phyloP scores from a whole-genome alignment of 495 filamentous ascomycete species.

The Ramalina intermedia region DNA sequence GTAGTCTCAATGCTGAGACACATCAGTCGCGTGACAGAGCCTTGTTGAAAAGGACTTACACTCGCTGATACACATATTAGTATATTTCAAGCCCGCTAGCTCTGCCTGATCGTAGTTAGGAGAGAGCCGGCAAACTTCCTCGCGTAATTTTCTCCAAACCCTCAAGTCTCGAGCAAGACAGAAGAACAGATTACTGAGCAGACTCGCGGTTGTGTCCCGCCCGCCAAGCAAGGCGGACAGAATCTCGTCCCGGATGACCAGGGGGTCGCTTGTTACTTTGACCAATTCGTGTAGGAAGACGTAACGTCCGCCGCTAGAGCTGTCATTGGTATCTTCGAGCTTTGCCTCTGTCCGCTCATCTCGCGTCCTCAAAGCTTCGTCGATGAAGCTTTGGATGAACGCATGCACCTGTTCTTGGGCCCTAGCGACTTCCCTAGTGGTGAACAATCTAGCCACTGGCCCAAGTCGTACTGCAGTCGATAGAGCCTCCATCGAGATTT shows the following conservation, averaged over 20 bases:
- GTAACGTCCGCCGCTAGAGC: slow-evolving; percentile 25
- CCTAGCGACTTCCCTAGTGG: neutral
- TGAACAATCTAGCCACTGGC: neutral
- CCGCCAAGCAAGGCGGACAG: slow-evolving; percentile 51
- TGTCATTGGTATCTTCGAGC: slow-evolving; percentile 6
- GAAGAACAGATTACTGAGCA: slow-evolving; percentile 12
- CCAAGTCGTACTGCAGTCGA: neutral
- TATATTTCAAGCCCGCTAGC: slow-evolving; percentile 32
- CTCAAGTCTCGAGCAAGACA: slow-evolving; percentile 10
- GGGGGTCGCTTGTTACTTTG: slow-evolving; percentile 40
- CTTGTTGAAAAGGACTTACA: neutral
- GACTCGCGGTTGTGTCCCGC: slow-evolving; percentile 41
- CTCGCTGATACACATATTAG: slow-evolving; percentile 38
- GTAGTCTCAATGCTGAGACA: slow-evolving; percentile 30
- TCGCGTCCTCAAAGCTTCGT: neutral
- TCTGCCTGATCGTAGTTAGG: slow-evolving; percentile 24
- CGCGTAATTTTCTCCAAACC: slow-evolving; percentile 10
- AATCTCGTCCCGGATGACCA: slow-evolving; percentile 44
- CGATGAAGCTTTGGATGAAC: neutral
- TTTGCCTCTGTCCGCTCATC: neutral
- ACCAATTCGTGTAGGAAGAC: slow-evolving; percentile 54
- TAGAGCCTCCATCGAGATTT: slow-evolving; percentile 34
- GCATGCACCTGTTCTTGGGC: neutral
- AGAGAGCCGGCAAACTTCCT: neutral
- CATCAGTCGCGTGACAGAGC: no score